These are phyloP conservation scores for Paecilomyces sp. DNA, from an alignment of 2,329 filamentous ascomycete species.

Conservation along the genomic window DNA sequence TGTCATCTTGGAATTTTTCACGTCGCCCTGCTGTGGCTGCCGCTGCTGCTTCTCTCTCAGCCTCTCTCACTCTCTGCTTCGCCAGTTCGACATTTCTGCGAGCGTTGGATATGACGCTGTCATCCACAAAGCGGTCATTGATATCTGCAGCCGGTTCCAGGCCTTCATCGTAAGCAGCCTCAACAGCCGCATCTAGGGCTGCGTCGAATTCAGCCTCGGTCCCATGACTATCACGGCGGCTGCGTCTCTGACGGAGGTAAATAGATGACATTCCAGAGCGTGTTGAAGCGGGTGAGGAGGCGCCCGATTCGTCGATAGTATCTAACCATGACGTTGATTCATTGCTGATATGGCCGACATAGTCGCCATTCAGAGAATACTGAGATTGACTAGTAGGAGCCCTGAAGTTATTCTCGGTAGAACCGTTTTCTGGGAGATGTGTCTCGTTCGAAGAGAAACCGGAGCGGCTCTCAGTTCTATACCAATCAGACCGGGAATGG, in stretches of 20 bases:
- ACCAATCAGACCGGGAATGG: constrained; percentile 18
- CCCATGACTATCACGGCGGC: constrained; percentile 60
- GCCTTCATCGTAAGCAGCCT: constrained; percentile 90
- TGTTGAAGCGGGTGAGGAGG: constrained; percentile 69
- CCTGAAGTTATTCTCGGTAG: constrained; percentile 1
- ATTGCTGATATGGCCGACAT: constrained; percentile 58
- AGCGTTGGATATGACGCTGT: constrained; percentile 41
- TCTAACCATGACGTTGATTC: constrained; percentile 91
- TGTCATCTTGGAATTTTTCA: constrained; percentile 42
- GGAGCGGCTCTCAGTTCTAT: background rate
- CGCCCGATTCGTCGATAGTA: constrained; percentile 83
- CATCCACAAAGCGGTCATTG: constrained; percentile 19
- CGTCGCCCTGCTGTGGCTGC: constrained; percentile 54
- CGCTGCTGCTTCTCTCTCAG: constrained; percentile 61
- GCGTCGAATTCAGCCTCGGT: constrained; percentile 91
- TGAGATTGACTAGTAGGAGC: constrained; percentile 17
- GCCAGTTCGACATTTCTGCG: constrained; percentile 65
- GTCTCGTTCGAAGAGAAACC: background rate
- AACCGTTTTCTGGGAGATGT: constrained; percentile 44
- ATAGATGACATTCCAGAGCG: constrained; percentile 72
- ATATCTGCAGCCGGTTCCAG: constrained; percentile 58
- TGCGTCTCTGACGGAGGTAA: constrained; percentile 60
- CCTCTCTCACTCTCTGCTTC: constrained; percentile 67
- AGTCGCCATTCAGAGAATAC: constrained; percentile 26
- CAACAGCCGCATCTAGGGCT: constrained; percentile 87